Percentiles rank a stretch among this genome's conserved stretches.
phyloP scores from a whole-genome alignment of 345 rosid species.

The Citrus trifoliata region DNA sequence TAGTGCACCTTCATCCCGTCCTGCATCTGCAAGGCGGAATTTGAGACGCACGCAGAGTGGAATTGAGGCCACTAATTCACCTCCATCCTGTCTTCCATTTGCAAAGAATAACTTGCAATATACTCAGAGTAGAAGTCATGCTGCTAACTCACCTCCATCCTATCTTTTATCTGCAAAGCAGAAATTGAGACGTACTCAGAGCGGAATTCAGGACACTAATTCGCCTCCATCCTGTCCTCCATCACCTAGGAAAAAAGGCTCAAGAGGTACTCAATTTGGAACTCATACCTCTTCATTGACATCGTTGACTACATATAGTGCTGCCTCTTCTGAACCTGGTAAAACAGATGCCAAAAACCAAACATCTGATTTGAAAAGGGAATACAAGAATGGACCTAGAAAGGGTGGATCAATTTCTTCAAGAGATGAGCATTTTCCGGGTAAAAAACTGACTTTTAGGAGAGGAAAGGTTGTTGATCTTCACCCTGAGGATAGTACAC shows the following conservation, averaged over 20 bases:
- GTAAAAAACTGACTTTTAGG: conserved; percentile 38
- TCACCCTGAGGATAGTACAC: conserved; percentile 30
- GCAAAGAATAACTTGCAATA: not conserved
- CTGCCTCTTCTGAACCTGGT: no score
- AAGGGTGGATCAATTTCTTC: conserved; percentile 7
- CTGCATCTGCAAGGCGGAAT: conserved; percentile 1
- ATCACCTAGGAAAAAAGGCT: not conserved
- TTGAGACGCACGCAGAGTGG: conserved; percentile 8
- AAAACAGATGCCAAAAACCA: no score
- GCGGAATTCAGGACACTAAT: not conserved
- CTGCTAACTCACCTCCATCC: conserved; percentile 12
- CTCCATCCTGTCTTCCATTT: conserved; percentile 8
- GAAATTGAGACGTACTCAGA: conserved; percentile 13
- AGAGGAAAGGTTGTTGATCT: conserved; percentile 57
- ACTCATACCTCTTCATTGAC: no score
- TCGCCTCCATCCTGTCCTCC: conserved; percentile 4
- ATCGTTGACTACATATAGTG: no score
- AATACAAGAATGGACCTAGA: no score
- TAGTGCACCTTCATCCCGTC: conserved; percentile 5
- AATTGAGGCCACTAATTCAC: not conserved
- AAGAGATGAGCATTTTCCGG: conserved; percentile 18
- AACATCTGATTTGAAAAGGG: no score
- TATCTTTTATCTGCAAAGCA: not conserved
- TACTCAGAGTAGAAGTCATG: not conserved
- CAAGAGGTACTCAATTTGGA: no score